Base-by-base conservation (phyloP, 2,329 filamentous ascomycete genomes). In the Davidsoniella virescens region DNA sequence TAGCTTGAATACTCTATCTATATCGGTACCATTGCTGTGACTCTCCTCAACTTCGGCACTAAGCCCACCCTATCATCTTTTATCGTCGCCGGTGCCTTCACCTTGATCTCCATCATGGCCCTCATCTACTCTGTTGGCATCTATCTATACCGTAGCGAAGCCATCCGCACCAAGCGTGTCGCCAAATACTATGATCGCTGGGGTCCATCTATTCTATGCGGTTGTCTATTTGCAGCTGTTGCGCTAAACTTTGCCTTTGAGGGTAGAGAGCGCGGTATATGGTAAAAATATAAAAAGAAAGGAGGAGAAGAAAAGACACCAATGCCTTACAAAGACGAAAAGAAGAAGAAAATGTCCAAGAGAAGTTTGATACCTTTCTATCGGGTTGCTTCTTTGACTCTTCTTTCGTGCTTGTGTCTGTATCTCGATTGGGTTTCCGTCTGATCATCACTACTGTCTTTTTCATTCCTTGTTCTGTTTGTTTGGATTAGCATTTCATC, bases 1-100 rank as follows among this genome's bases (percentile, higher is more conserved):
- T 56, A 84, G 84, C 83, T 98, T 59, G 90, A 98, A 65, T 96
- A 94, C 66, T 90, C 84, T 46, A 94, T 96, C 60, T 88, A 95
- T 61, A 80, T 98, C 49, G 87, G 86, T 58, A 83, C 84, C 25
- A 90, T 94, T 58, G 86, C 87, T 10, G 82, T 84, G 6, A 85
- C 85, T 0, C 70, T 94, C 43, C 75, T 94, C 56, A 88, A 94
- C 69, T 87, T 95, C 62, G 78, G 84, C 58, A 64, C 65, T 9
- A 73, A 75, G 56, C 70, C 75, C 17, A 73, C 65, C 6, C 61
- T 57, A 42, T 64, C 79, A 17, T 78, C 82, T 5, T 78, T 93
- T 55, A 69, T 77, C 43, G 78, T 84, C 0, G 75, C 87, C 0
- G 83, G 80, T 61, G 72, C 78, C 1, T 98, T 96, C 64, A 95